Conservation (phyloP, 1,284 basidiomycete genomes). For the Austroboletus novae-zelandiae region DNA sequence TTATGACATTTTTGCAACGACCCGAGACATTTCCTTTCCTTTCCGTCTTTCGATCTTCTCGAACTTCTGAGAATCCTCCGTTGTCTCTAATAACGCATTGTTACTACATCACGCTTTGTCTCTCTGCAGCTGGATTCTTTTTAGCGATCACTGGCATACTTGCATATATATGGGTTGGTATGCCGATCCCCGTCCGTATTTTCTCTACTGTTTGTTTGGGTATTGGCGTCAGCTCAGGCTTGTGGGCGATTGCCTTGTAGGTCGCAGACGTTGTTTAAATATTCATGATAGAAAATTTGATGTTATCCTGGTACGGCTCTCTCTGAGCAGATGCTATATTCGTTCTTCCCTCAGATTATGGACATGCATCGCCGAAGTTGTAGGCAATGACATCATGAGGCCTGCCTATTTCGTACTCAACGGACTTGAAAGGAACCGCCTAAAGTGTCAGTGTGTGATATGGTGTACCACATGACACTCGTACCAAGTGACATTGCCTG, state of each 20-base stretch:
- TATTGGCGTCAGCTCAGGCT: conserved; percentile 11
- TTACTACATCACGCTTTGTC: conserved; percentile 25
- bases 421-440: too few species aligned
- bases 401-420: too few species aligned
- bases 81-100: conserved; percentile 23
- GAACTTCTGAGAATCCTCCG: conserved; percentile 9
- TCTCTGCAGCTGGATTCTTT: conserved; percentile 25
- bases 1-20: conserved; percentile 1
- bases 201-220: conserved; percentile 27
- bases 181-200: conserved; percentile 25
- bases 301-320: background rate
- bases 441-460: too few species aligned
- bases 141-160: conserved; percentile 28
- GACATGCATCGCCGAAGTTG: too few species aligned
- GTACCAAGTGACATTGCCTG: too few species aligned
- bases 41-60: background rate
- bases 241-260: conserved; percentile 27
- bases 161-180: conserved; percentile 22
- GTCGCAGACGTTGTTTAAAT: conserved; percentile 1
- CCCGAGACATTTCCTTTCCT: conserved; percentile 1
- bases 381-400: too few species aligned
- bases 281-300: background rate
- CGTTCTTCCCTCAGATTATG: background rate
- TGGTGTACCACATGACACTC: too few species aligned
- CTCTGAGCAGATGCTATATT: background rate